Conservation (phyloP, 768 basidiomycete genomes). For the Kwoniella heveanensis region DNA sequence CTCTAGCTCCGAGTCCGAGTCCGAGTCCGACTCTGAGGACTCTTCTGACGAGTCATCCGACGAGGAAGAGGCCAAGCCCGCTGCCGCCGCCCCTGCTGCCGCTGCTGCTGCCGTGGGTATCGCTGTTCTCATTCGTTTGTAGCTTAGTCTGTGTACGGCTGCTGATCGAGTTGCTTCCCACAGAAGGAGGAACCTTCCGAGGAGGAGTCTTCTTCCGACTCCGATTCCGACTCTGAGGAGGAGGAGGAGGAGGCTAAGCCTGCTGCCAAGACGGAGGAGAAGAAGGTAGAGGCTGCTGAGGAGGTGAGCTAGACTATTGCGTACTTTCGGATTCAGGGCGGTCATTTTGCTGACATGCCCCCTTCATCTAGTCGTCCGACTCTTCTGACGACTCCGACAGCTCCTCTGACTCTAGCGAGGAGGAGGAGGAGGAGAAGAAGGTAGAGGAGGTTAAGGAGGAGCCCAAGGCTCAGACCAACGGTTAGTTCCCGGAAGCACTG, state of each 20-base stretch:
- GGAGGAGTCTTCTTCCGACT: slow-evolving; percentile 52
- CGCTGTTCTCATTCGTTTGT: no score
- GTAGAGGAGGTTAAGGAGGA: slow-evolving; percentile 43
- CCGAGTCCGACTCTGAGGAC: slow-evolving; percentile 30
- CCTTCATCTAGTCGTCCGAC: slow-evolving; percentile 24
- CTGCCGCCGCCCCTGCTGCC: slow-evolving; percentile 36
- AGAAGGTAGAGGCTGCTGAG: slow-evolving; percentile 29
- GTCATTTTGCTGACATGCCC: not conserved
- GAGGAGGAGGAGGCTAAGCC: slow-evolving; percentile 57
- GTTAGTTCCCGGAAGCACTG: slow-evolving; percentile 19
- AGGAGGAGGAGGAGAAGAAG: slow-evolving; percentile 39
- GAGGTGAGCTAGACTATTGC: slow-evolving; percentile 32
- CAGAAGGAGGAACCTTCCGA: slow-evolving; percentile 38
- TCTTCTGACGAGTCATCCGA: slow-evolving; percentile 42
- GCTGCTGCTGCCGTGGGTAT: slow-evolving; percentile 39
- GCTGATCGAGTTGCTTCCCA: not conserved
- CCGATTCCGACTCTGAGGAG: slow-evolving; percentile 56
- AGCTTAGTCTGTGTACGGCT: not conserved
- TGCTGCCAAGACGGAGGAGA: slow-evolving; percentile 30
- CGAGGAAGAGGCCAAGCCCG: slow-evolving; percentile 48
- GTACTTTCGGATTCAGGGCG: not conserved
- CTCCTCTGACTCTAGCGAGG: slow-evolving; percentile 23
- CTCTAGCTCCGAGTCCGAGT: slow-evolving; percentile 39
- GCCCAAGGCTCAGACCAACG: slow-evolving; percentile 27
- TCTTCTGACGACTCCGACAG: slow-evolving; percentile 27